Conservation (phyloP, 2,329 filamentous ascomycete genomes). For the Ceratocystis cacaofunesta region DNA sequence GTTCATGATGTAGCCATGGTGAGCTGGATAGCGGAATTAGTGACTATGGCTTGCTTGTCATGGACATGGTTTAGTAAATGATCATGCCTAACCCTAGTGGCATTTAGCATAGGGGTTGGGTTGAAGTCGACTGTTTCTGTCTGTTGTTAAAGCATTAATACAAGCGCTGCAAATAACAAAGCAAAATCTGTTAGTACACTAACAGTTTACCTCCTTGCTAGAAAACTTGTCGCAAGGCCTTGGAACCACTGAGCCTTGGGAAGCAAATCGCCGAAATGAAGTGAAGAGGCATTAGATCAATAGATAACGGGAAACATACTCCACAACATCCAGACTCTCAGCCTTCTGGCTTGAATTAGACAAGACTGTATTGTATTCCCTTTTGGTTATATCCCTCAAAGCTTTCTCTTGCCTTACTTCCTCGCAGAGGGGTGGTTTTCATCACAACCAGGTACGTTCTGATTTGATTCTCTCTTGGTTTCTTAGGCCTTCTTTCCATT, state of each 20-base stretch:
- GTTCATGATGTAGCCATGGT: constrained; percentile 26
- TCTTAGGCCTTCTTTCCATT: neutral
- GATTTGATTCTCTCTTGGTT: neutral
- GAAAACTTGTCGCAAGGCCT: constrained; percentile 19
- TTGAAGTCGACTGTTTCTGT: neutral
- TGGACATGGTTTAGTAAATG: too few relatives aligned
- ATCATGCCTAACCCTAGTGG: neutral
- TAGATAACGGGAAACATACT: neutral
- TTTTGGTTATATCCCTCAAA: neutral
- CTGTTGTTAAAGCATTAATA: neutral
- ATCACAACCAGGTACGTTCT: neutral
- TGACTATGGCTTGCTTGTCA: too few relatives aligned
- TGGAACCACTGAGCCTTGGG: neutral
- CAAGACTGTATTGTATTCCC: neutral
- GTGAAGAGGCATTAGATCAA: neutral
- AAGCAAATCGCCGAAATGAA: neutral
- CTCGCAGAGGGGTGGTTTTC: neutral
- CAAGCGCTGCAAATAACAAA: too few relatives aligned
- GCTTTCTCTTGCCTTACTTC: neutral
- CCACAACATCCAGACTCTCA: neutral
- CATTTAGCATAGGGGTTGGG: neutral
- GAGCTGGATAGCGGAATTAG: neutral
- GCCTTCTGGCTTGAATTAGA: neutral
- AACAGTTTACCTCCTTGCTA: neutral
- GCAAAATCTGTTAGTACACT: neutral